These are phyloP conservation scores for Penicillium sp. DNA, from an alignment of 2,329 filamentous ascomycete species.

Conservation along the genomic window DNA sequence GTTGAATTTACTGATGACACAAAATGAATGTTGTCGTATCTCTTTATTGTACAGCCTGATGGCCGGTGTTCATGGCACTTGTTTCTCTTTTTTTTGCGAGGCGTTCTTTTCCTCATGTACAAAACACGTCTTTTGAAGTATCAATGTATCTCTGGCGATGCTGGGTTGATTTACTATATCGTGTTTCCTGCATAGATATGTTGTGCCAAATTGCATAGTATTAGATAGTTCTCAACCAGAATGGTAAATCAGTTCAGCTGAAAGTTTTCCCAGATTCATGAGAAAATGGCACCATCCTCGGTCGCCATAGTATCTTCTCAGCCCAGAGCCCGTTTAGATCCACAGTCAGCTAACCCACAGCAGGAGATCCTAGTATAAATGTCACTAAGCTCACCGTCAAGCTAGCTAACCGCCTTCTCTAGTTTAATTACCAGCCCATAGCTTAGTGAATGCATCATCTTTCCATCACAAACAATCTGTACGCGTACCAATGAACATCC, in stretches of 20 bases:
- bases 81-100: background rate
- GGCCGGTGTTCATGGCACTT: slow-evolving; percentile 11
- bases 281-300: too few species aligned
- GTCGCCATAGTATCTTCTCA: too few species aligned
- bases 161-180: background rate
- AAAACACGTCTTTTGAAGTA: slow-evolving; percentile 11
- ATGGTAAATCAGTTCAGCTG: background rate
- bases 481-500: too few species aligned
- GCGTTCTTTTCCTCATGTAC: slow-evolving; percentile 14
- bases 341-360: too few species aligned
- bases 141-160: background rate
- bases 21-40: slow-evolving; percentile 4
- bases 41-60: slow-evolving; percentile 13
- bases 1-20: slow-evolving; percentile 3
- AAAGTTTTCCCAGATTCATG: background rate
- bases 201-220: background rate
- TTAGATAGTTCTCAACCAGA: slow-evolving; percentile 1
- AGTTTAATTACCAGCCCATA: too few species aligned
- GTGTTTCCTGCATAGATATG: slow-evolving; percentile 1
- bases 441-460: too few species aligned
- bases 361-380: too few species aligned
- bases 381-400: too few species aligned
- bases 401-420: too few species aligned
- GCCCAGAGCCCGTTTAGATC: too few species aligned
- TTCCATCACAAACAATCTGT: too few species aligned